Base-by-base conservation (phyloP, 75 land plant genomes). In the Ceratopteris richardii region DNA sequence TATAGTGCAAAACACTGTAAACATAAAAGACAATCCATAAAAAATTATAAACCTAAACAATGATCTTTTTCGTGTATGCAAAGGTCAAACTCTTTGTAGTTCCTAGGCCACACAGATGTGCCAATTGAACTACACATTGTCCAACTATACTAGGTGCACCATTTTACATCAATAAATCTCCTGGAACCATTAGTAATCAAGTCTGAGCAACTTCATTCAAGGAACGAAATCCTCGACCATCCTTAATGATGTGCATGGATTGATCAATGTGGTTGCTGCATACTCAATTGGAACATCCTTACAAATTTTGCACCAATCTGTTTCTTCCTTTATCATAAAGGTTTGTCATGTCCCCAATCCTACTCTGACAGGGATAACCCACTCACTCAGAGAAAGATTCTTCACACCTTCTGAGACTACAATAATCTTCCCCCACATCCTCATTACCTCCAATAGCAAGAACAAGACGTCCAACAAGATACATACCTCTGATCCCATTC, bases 81-180 rank as follows among this genome's bases (percentile, higher is more conserved):
- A n/a, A n/a, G n/a, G n/a, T n/a, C n/a, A n/a, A n/a, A n/a, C n/a
- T n/a, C n/a, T 94, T 94, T 33, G 89, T 66, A 31, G 79, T 80
- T 54, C 76, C 76, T 53, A 88, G 37, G 44, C 82, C 85, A 26
- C 73, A 66, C 18, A 58, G 20, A 37, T 63, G 63, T 5, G 98
- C 85, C 25, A 94, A 65, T 67, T 94, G 98, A 66, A 94, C 89
- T 26, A 89, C 64, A 64, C 98, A 94, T 64, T 94, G 98, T 2
- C 98, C 98, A 47, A 94, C 98, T 53, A 94, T 89, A 52, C 98
- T 94, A 11, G 98, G 89, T 37, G 98, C 96, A 62, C 98, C 98
- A 86, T 94, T 94, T 70, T 94, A 96, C 28, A 94, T 96, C 55
- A 94, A 61, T 39, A 81, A 44, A 65, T 89, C 91, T 61, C 95